A percentile compares a stretch with the other conserved stretches of the same genome.
These are phyloP conservation scores for Proliferodiscus dingleyae DNA, from an alignment of 2,329 filamentous ascomycete genomes.

Conservation along the genomic window DNA sequence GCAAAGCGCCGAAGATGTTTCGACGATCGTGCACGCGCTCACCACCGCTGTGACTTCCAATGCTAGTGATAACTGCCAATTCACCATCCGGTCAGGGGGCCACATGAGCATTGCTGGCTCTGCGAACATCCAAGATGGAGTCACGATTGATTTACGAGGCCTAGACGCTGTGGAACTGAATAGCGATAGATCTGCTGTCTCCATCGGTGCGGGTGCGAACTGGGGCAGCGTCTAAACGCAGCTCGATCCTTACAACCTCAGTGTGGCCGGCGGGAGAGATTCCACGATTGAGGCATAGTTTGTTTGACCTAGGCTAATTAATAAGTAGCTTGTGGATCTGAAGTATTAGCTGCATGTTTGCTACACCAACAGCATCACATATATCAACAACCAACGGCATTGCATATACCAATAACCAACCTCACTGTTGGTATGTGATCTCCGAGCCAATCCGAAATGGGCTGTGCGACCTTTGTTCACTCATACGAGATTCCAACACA, in stretches of 20 bases:
- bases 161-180: slow-evolving; percentile 25
- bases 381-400: too few relatives aligned
- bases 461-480: too few relatives aligned
- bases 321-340: too few relatives aligned
- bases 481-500: too few relatives aligned
- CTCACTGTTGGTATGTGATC: too few relatives aligned
- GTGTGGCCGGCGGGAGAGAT: slow-evolving; percentile 36
- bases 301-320: too few relatives aligned
- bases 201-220: slow-evolving; percentile 34
- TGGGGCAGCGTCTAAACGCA: slow-evolving; percentile 37
- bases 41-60: slow-evolving; percentile 6
- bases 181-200: slow-evolving; percentile 26
- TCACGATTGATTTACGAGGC: slow-evolving; percentile 43
- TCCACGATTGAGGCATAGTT: too few relatives aligned
- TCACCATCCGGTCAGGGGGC: slow-evolving; percentile 25
- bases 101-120: slow-evolving; percentile 36
- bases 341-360: too few relatives aligned
- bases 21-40: slow-evolving; percentile 13
- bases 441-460: too few relatives aligned
- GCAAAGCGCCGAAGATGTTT: slow-evolving; percentile 16
- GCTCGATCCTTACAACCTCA: slow-evolving; percentile 30
- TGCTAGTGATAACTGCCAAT: too few relatives aligned
- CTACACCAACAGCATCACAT: too few relatives aligned
- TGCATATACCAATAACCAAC: too few relatives aligned
- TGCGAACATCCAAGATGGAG: slow-evolving; percentile 44